A percentile compares a stretch with the other conserved stretches of the same genome.
Evolutionary conservation across 1,284 basidiomycete genomes (phyloP).

Genomic region (Cerioporus squamosus): DNA sequence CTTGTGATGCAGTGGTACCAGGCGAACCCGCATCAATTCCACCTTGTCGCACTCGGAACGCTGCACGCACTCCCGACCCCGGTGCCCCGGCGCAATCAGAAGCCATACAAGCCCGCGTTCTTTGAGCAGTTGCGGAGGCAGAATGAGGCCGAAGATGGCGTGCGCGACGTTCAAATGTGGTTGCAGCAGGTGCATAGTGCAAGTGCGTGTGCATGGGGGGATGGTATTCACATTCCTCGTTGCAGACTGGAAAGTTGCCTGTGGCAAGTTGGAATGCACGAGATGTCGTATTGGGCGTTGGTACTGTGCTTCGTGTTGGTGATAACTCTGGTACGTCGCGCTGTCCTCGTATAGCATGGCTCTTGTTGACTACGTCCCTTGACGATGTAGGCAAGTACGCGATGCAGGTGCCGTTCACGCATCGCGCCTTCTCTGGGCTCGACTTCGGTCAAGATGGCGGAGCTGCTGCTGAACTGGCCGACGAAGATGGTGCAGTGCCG

Average conservation of each 20-base stretch:
- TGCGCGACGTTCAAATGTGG: slow-evolving; percentile 64
- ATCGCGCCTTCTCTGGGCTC: slow-evolving; percentile 60
- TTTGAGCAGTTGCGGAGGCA: slow-evolving; percentile 62
- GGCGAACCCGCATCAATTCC: slow-evolving; percentile 85
- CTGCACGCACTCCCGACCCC: slow-evolving; percentile 88
- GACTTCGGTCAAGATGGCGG: slow-evolving; percentile 41
- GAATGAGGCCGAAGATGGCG: slow-evolving; percentile 59
- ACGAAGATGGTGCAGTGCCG: slow-evolving; percentile 37
- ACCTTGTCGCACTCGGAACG: slow-evolving; percentile 77
- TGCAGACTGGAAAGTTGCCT: slow-evolving; percentile 26
- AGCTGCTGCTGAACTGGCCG: slow-evolving; percentile 40
- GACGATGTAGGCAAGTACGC: neutral
- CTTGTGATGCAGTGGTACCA: slow-evolving; percentile 63
- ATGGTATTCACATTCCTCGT: neutral
- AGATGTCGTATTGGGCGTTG: slow-evolving; percentile 62
- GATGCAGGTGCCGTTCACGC: slow-evolving; percentile 44
- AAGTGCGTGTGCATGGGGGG: neutral
- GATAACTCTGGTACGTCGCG: slow-evolving; percentile 23
- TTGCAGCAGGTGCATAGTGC: slow-evolving; percentile 38
- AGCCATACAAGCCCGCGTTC: slow-evolving; percentile 77
- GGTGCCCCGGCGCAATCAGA: slow-evolving; percentile 78
- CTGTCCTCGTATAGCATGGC: neutral
- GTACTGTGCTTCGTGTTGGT: slow-evolving; percentile 58
- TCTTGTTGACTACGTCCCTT: neutral
- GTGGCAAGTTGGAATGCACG: slow-evolving; percentile 56